A percentile compares a stretch with the other conserved stretches of the same genome.
Conservation (phyloP, 305 asterid genomes). For the Fraxinus baroniana region DNA sequence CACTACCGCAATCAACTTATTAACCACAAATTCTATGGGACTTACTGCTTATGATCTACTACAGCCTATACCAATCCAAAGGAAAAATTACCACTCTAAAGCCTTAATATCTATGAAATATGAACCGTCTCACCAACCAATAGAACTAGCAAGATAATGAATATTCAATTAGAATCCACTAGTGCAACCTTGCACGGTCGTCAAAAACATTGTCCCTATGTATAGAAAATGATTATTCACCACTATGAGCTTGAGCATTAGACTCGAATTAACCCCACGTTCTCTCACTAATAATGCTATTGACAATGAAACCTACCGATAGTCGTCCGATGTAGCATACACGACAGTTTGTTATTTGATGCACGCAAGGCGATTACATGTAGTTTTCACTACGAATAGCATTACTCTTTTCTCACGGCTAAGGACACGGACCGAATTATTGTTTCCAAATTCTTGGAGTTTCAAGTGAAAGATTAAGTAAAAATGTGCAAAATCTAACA, state of each 20-base stretch:
- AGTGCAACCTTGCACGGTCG: background rate
- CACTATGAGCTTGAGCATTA: background rate
- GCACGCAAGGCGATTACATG: too few species aligned
- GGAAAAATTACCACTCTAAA: background rate
- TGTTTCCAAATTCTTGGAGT: background rate
- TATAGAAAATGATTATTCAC: background rate
- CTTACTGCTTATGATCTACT: too few species aligned
- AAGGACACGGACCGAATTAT: background rate
- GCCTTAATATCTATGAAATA: too few species aligned
- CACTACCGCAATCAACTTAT: background rate
- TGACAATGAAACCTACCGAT: too few species aligned
- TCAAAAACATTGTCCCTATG: background rate
- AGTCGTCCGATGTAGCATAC: too few species aligned
- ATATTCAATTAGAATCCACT: background rate
- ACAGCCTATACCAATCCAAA: background rate
- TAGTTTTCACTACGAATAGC: too few species aligned
- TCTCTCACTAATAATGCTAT: too few species aligned
- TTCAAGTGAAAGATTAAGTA: background rate
- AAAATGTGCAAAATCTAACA: background rate
- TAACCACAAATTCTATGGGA: background rate
- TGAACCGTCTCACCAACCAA: too few species aligned
- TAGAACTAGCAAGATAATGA: too few species aligned
- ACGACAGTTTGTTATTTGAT: too few species aligned
- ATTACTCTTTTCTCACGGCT: background rate
- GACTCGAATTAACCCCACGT: background rate